Conservation (phyloP, 2,329 filamentous ascomycete species). For the Apiospora hydei region DNA sequence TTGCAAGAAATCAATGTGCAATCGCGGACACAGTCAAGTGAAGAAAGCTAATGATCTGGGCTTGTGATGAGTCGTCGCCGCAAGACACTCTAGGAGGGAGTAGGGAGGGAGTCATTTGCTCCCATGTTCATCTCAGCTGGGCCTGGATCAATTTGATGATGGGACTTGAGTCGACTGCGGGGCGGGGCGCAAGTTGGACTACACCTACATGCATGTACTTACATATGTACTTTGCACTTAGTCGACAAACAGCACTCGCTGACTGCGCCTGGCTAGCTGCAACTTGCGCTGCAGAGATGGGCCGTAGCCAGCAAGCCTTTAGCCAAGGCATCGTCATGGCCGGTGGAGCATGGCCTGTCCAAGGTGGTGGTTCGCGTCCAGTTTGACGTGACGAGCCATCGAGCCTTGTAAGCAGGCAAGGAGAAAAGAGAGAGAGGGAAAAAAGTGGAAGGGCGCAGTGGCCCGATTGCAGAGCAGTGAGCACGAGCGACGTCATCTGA, state of each 20-base stretch:
- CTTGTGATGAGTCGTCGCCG: not conserved
- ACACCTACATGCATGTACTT: not conserved
- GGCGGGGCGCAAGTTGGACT: not conserved
- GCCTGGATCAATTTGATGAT: not conserved
- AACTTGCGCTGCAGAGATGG: not conserved
- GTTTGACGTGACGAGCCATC: not conserved
- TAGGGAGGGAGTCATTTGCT: constrained; percentile 8
- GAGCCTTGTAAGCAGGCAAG: not conserved
- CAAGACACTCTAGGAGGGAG: not conserved
- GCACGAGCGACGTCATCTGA: constrained; percentile 10
- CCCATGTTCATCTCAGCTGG: not conserved
- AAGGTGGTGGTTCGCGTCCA: not conserved
- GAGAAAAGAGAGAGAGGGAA: not conserved
- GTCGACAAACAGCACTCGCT: not conserved
- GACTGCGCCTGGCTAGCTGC: not conserved
- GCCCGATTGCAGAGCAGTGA: not conserved
- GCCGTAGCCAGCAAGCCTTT: too few species aligned
- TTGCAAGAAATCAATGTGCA: not conserved
- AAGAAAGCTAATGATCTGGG: not conserved
- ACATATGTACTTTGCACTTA: too few species aligned
- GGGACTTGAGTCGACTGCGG: not conserved
- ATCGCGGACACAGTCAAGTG: not conserved
- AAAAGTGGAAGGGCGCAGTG: not conserved
- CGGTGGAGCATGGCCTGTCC: not conserved
- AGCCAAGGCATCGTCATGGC: not conserved